A percentile compares a stretch with the other conserved stretches of the same genome.
Evolutionary conservation across 306 rosid species (phyloP).

Genomic region (Leucaena leucocephala): DNA sequence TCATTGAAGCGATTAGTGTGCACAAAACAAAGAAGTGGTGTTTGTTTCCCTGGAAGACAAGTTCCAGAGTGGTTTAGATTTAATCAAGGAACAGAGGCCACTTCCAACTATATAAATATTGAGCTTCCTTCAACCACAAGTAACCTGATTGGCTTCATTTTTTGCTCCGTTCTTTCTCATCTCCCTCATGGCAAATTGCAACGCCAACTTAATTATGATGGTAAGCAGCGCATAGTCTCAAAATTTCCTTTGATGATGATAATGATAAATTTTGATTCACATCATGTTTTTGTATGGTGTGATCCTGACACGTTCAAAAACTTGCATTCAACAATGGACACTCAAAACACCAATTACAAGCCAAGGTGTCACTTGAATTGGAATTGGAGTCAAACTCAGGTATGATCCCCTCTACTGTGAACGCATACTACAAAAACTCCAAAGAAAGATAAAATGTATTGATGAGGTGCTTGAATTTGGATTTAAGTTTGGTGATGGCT

Average conservation of each 20-base stretch:
- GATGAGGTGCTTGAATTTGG: not conserved
- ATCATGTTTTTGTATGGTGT: not conserved
- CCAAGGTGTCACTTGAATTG: too few species aligned
- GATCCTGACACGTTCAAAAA: too few species aligned
- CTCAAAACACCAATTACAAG: too few species aligned
- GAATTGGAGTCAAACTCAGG: not conserved
- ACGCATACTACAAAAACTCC: not conserved
- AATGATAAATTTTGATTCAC: not conserved
- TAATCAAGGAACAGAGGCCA: not conserved
- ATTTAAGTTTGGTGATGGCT: not conserved
- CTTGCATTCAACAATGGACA: too few species aligned
- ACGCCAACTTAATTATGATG: not conserved
- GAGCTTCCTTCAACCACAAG: not conserved
- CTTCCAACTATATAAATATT: not conserved
- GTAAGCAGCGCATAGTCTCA: not conserved
- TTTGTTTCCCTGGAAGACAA: conserved; percentile 25
- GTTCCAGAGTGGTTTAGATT: conserved; percentile 17
- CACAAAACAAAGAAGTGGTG: not conserved
- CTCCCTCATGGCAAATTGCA: not conserved
- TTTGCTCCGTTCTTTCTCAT: conserved; percentile 5
- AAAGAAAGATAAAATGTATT: not conserved
- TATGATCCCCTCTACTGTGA: not conserved
- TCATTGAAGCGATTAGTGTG: not conserved
- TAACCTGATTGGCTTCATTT: not conserved
- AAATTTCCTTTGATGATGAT: accelerated